Conservation (phyloP, 2,329 filamentous ascomycete genomes). For the Beauveria brongniartii region DNA sequence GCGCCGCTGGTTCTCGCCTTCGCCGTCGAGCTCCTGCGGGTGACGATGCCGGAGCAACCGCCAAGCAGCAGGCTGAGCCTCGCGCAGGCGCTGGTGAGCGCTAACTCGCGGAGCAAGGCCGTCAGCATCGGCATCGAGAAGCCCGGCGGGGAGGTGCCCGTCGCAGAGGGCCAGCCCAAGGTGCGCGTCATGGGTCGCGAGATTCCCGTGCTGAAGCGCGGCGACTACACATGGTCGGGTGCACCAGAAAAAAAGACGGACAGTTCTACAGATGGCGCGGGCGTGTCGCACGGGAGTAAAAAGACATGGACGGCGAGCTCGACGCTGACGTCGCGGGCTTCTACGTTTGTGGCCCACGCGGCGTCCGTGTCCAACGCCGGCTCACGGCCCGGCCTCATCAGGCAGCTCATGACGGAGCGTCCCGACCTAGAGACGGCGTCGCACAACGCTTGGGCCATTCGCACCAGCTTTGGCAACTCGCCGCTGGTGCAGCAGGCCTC, state of each 20-base stretch:
- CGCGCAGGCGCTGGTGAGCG: constrained; percentile 75
- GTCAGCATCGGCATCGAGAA: constrained; percentile 64
- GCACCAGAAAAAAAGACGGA: constrained; percentile 10
- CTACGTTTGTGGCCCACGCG: constrained; percentile 50
- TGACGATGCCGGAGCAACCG: constrained; percentile 81
- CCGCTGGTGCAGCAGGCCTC: constrained; percentile 40
- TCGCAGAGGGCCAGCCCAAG: constrained; percentile 67
- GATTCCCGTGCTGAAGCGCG: constrained; percentile 66
- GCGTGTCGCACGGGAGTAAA: constrained; percentile 13
- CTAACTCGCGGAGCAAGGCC: constrained; percentile 71
- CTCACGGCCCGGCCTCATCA: constrained; percentile 36
- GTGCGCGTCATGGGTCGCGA: constrained; percentile 66
- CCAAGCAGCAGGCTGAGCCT: constrained; percentile 76
- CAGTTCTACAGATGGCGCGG: constrained; percentile 4
- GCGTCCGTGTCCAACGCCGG: constrained; percentile 27
- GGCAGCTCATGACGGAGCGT: constrained; percentile 39
- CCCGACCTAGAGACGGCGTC: constrained; percentile 44
- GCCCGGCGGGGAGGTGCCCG: constrained; percentile 60
- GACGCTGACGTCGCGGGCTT: constrained; percentile 43
- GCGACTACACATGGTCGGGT: constrained; percentile 52
- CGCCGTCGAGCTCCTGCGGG: constrained; percentile 61
- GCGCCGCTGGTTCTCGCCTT: constrained; percentile 79
- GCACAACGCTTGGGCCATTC: constrained; percentile 50
- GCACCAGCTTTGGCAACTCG: constrained; percentile 27
- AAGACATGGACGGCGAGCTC: constrained; percentile 43